Evolutionary conservation across 139 green algal species (phyloP).

Genomic region (Astrephomene gubernaculifera): DNA sequence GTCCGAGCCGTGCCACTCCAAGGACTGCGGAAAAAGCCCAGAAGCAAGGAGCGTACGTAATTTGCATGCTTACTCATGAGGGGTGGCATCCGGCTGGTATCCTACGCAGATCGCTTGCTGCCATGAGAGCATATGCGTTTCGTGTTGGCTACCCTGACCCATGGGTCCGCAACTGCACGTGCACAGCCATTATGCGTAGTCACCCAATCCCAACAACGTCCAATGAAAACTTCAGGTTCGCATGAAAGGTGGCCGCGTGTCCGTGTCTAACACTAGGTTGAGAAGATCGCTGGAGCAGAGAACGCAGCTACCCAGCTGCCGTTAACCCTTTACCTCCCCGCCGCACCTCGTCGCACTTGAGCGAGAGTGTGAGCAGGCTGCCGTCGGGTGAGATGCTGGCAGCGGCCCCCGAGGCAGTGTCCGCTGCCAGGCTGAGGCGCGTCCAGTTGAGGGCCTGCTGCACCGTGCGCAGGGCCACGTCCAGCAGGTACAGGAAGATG

Average conservation of each 20-base stretch:
- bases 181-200: too few species aligned
- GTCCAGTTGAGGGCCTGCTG: slow-evolving; percentile 41
- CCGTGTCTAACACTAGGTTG: not conserved
- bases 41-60: not conserved
- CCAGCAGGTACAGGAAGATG: slow-evolving; percentile 31
- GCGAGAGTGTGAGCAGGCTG: not conserved
- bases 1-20: not conserved
- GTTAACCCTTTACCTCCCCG: too few species aligned
- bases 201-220: too few species aligned
- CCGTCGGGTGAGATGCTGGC: not conserved
- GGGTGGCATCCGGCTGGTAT: too few species aligned
- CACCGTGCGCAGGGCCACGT: slow-evolving; percentile 16
- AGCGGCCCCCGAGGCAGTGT: not conserved
- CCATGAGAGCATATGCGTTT: too few species aligned
- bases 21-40: not conserved
- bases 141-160: too few species aligned
- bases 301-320: not conserved
- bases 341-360: slow-evolving; percentile 11
- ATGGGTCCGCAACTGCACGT: too few species aligned
- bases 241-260: not conserved
- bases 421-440: not conserved
- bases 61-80: too few species aligned
- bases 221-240: not conserved
- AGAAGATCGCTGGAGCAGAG: not conserved
- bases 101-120: too few species aligned